These are phyloP conservation scores for Aspergillus texensis DNA, from an alignment of 2,329 filamentous ascomycete genomes.

Conservation along the genomic window DNA sequence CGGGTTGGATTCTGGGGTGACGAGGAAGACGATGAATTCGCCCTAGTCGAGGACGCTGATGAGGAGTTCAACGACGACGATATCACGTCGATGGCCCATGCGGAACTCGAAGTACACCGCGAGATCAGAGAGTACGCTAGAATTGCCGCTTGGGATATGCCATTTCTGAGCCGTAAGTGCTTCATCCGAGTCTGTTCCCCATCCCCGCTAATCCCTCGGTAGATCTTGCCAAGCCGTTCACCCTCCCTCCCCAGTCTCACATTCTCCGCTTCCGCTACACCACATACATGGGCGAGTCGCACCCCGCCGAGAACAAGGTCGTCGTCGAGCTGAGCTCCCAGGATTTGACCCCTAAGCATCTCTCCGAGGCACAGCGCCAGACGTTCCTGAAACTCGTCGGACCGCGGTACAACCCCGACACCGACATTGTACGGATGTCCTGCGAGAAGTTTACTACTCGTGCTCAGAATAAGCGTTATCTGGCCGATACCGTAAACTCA, in stretches of 20 bases:
- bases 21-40: slow-evolving; percentile 49
- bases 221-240: slow-evolving; percentile 86
- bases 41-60: slow-evolving; percentile 55
- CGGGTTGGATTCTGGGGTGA: slow-evolving; percentile 46
- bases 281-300: slow-evolving; percentile 89
- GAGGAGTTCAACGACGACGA: slow-evolving; percentile 71
- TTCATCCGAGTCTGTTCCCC: background rate
- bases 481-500: slow-evolving; percentile 74
- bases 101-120: slow-evolving; percentile 82
- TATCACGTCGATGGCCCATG: slow-evolving; percentile 79
- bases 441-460: slow-evolving; percentile 85
- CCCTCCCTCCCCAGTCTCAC: slow-evolving; percentile 64
- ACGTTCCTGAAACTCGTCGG: slow-evolving; percentile 91
- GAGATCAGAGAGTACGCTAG: slow-evolving; percentile 88
- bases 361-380: slow-evolving; percentile 67
- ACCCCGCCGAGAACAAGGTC: slow-evolving; percentile 90
- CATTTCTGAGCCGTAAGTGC: slow-evolving; percentile 76
- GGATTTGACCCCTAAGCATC: slow-evolving; percentile 64
- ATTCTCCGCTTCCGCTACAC: slow-evolving; percentile 95
- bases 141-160: slow-evolving; percentile 93
- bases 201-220: slow-evolving; percentile 11
- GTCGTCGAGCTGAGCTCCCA: slow-evolving; percentile 82
- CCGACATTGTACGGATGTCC: slow-evolving; percentile 81
- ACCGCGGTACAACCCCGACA: slow-evolving; percentile 82
- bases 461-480: slow-evolving; percentile 95